Evolutionary conservation across 176 grass and related monocot genomes (phyloP).

Genomic region (Bonia amplexicaulis): DNA sequence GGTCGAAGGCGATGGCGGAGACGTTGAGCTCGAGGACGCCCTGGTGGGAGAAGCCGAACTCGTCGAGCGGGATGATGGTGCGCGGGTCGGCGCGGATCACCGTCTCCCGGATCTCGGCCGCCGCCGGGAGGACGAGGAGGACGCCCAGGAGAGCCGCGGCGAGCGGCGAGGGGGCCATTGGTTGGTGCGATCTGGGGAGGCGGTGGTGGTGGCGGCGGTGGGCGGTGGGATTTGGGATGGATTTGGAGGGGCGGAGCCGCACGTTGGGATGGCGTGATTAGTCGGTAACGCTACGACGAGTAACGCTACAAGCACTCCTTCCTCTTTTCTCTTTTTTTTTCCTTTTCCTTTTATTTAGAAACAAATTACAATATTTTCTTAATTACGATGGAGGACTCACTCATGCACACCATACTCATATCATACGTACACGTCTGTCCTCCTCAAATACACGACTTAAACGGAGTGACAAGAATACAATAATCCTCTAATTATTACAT

Average conservation of each 20-base stretch:
- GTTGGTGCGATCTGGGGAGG: slow-evolving; percentile 14
- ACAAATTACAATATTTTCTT: too few relatives aligned
- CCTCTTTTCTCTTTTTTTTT: too few relatives aligned
- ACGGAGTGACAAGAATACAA: too few relatives aligned
- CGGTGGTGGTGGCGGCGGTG: background rate
- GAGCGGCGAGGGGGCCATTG: slow-evolving; percentile 27
- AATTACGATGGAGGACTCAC: too few relatives aligned
- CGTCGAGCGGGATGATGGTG: slow-evolving; percentile 91
- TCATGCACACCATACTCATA: too few relatives aligned
- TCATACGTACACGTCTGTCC: too few relatives aligned
- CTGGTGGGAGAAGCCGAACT: slow-evolving; percentile 77
- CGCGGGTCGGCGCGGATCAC: slow-evolving; percentile 55
- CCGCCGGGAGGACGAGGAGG: slow-evolving; percentile 20
- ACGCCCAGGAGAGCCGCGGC: slow-evolving; percentile 16
- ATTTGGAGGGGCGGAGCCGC: slow-evolving; percentile 18
- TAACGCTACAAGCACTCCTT: too few relatives aligned
- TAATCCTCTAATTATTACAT: too few relatives aligned
- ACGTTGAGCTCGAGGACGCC: slow-evolving; percentile 91
- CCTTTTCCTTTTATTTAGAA: too few relatives aligned
- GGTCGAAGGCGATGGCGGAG: slow-evolving; percentile 63
- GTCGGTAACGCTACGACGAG: background rate
- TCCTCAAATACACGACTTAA: too few relatives aligned
- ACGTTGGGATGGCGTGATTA: slow-evolving; percentile 38
- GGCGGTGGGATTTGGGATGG: slow-evolving; percentile 25
- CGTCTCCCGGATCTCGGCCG: slow-evolving; percentile 77